These are phyloP conservation scores for Pichia sp. DNA, from an alignment of 1,139 yeast species.

Conservation along the genomic window DNA sequence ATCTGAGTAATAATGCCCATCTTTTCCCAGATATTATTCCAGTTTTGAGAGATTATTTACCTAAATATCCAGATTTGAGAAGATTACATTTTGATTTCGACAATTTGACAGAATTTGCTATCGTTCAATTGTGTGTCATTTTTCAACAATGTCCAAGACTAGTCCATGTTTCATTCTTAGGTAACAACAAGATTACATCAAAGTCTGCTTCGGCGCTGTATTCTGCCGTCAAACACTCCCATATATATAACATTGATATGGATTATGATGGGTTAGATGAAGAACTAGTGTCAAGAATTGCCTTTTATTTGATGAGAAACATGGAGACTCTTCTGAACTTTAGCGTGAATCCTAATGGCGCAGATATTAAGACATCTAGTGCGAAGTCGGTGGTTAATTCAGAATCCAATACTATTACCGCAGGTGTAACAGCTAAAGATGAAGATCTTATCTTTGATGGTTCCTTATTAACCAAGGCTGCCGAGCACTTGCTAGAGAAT, in stretches of 20 bases:
- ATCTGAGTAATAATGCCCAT: slow-evolving; percentile 67
- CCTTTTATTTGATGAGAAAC: slow-evolving; percentile 76
- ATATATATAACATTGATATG: slow-evolving; percentile 69
- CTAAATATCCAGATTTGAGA: slow-evolving; percentile 58
- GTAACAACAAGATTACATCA: slow-evolving; percentile 52
- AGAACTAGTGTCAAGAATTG: slow-evolving; percentile 70
- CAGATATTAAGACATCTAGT: not conserved
- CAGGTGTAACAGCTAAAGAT: slow-evolving; percentile 17
- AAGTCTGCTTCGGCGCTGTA: slow-evolving; percentile 67
- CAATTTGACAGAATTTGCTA: slow-evolving; percentile 56
- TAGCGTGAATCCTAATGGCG: not conserved
- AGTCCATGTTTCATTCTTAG: slow-evolving; percentile 72
- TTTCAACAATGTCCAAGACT: slow-evolving; percentile 65
- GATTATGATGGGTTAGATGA: slow-evolving; percentile 72
- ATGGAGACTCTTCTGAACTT: slow-evolving; percentile 57
- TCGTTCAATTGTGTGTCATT: slow-evolving; percentile 65
- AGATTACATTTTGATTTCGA: slow-evolving; percentile 78
- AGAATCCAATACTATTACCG: slow-evolving; percentile 6
- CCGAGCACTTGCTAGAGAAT: slow-evolving; percentile 48
- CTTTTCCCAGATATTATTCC: slow-evolving; percentile 71
- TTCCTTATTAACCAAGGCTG: slow-evolving; percentile 59
- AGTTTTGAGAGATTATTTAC: slow-evolving; percentile 56
- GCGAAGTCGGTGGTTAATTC: slow-evolving; percentile 8
- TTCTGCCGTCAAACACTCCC: slow-evolving; percentile 66
- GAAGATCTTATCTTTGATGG: slow-evolving; percentile 53